phyloP scores from a whole-genome alignment of 208 protist genomes.

The Crithidia expoeki region DNA sequence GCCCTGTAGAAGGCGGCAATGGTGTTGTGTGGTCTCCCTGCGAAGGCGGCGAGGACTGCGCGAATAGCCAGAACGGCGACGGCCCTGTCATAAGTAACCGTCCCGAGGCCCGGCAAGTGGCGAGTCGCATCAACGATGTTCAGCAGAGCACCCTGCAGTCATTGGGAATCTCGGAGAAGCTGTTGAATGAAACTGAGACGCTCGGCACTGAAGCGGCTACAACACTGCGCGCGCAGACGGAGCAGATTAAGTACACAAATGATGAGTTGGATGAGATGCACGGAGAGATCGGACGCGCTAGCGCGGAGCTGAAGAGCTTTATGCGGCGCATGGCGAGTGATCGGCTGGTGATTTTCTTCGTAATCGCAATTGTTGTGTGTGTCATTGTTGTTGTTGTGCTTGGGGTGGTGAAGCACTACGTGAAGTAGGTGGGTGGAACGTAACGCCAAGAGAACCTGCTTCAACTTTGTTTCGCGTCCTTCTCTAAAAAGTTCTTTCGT shows the following conservation, averaged over 20 bases:
- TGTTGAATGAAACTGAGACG: constrained; percentile 75
- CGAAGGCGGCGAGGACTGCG: constrained; percentile 9
- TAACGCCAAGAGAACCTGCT: too few relatives aligned
- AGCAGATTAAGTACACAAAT: constrained; percentile 77
- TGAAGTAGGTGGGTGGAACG: background rate
- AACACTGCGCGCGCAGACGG: constrained; percentile 69
- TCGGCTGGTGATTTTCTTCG: constrained; percentile 86
- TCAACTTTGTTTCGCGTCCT: too few relatives aligned
- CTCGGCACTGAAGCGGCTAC: constrained; percentile 61
- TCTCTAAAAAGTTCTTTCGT: too few relatives aligned
- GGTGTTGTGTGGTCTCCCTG: constrained; percentile 25
- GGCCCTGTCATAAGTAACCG: constrained; percentile 32
- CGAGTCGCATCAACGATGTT: constrained; percentile 47
- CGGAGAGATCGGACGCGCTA: constrained; percentile 40
- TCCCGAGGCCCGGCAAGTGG: constrained; percentile 40
- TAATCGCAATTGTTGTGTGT: constrained; percentile 74
- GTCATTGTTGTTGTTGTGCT: constrained; percentile 81
- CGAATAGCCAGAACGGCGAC: constrained; percentile 26
- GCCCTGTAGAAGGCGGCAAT: constrained; percentile 3
- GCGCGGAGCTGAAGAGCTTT: constrained; percentile 60
- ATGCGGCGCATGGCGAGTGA: constrained; percentile 85
- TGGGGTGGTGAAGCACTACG: constrained; percentile 47
- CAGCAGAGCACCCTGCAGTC: constrained; percentile 68
- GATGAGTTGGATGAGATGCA: constrained; percentile 61
- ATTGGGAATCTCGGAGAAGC: constrained; percentile 59